Evolutionary conservation across 768 basidiomycete genomes (phyloP), one percentile per base, ranked within the genome.

Genomic region (Boletus eberwhitei): DNA sequence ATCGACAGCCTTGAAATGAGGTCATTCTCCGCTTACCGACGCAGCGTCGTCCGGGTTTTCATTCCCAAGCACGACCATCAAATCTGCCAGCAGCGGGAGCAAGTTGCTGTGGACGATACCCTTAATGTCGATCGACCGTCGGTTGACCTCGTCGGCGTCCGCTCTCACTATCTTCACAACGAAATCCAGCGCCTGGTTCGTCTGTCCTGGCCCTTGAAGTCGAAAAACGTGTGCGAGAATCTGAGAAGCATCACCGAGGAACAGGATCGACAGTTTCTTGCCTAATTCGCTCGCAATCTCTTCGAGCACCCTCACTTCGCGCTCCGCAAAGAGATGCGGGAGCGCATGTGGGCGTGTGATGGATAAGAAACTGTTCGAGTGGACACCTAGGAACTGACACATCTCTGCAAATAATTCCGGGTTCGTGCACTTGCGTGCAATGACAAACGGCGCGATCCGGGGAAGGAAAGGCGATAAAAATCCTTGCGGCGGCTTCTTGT

Each of bases 31-130:
- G 17, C 79, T 56, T 63, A 86, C 86, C 62, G 73, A 68, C 32
- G 75, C 69, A 4, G 75, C 75, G 6, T 75, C 70, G 5, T 68
- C 70, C 0, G 67, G 63, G 47, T 84, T 79, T 49, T 86, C 81
- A 59, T 93, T 83, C 3, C 93, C 95, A 64, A 97, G 74, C 12
- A 80, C 79, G 35, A 93, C 78, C 19, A 93, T 86, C 22, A 98
- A 73, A 55, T 87, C 83, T 6, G 85, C 83, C 13, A 96, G 75
- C 26, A 96, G 73, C 4, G 84, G 79, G 2, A 90, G 79, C 31
- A 87, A 72, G 55, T 82, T 86, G 55, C 84, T 85, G 44, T 81
- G 82, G 41, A 94, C 79, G 62, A 88, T 71, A 49, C 75, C 77
- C 47, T 73, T 73, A 12, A 81, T 64, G 36, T 73, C 69, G 36